Base-by-base conservation (phyloP, 805 yeast genomes). In the Kuraishia hungarica region DNA sequence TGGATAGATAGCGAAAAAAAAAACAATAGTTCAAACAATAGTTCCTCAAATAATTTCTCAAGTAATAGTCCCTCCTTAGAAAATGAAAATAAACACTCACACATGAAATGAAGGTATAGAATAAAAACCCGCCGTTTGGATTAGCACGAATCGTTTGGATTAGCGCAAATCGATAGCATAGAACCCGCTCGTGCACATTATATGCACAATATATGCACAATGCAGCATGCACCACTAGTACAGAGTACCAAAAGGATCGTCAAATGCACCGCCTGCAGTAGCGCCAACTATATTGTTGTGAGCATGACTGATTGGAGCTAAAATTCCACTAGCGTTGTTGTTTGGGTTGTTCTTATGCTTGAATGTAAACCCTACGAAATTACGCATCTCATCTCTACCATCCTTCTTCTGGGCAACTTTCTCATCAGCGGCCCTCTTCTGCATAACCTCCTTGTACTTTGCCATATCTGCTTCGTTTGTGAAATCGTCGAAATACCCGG, bases 401-500 rank as follows among this genome's bases (percentile, higher is more conserved):
- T 78, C 78, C 29, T 81, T 78, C 66, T 80, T 73, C 53, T 86
- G 92, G 39, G 94, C 87, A 65, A 92, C 71, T 59, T 78, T 83
- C 67, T 92, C 97, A 63, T 89, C 86, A 59, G 87, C 89, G 28
- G 81, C 89, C 64, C 90, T 90, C 72, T 96, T 87, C 59, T 93
- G 96, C 76, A 94, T 85, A 15, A 94, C 99, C 64, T 94, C 99
- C 64, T 94, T 93, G 73, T 94, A 94, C 69, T 94, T 92, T 58
- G 93, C 94, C 98, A 94, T 91, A 68, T 93, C 96, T 51, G 88
- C 91, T 68, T 93, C 98, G 69, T 91, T 94, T 57, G 89, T 89
- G 69, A 94, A 94, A 70, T 94, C 99, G 72, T 94, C 99, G 67
- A 94, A 94, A 72, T 94, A 94, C 1, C 99, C 99, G 0, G 98